These are phyloP conservation scores for Saxophila tyrrhenica DNA, from an alignment of 495 filamentous ascomycete species.

Conservation along the genomic window DNA sequence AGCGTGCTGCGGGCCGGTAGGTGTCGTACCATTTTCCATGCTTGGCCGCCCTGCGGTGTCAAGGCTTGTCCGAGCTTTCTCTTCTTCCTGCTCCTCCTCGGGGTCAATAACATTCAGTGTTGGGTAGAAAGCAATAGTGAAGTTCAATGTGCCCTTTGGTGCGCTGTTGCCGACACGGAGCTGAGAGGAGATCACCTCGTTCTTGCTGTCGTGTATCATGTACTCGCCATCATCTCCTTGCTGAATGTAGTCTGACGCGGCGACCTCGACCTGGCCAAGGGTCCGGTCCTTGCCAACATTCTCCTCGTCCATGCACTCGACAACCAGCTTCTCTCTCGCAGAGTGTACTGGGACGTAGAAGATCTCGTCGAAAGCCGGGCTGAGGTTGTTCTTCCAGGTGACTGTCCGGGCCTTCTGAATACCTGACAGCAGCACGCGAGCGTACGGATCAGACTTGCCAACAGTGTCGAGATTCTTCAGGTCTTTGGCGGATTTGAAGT, in stretches of 20 bases:
- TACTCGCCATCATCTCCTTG: constrained; percentile 74
- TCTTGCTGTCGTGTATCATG: constrained; percentile 66
- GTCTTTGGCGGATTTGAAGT: constrained; percentile 71
- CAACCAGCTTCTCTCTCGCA: constrained; percentile 63
- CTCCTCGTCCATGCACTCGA: constrained; percentile 97
- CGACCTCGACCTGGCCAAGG: constrained; percentile 66
- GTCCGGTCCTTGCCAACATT: constrained; percentile 76
- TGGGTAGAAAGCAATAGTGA: constrained; percentile 83
- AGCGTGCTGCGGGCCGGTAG: not conserved
- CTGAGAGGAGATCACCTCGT: constrained; percentile 39
- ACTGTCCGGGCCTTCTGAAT: constrained; percentile 84
- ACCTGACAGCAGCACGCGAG: constrained; percentile 75
- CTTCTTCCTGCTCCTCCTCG: constrained; percentile 62
- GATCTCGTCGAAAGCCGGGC: constrained; percentile 92
- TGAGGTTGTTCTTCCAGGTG: constrained; percentile 89
- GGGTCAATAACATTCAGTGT: constrained; percentile 78
- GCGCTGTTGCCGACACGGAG: constrained; percentile 57
- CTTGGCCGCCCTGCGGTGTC: not conserved
- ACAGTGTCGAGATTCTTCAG: constrained; percentile 89
- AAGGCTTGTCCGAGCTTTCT: constrained; percentile 7
- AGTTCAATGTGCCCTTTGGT: constrained; percentile 70
- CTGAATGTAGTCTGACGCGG: constrained; percentile 63
- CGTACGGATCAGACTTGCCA: constrained; percentile 95
- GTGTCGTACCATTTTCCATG: not conserved
- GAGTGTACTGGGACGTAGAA: constrained; percentile 89